Conservation (phyloP, 805 yeast species). For the Metschnikowia lunata region DNA sequence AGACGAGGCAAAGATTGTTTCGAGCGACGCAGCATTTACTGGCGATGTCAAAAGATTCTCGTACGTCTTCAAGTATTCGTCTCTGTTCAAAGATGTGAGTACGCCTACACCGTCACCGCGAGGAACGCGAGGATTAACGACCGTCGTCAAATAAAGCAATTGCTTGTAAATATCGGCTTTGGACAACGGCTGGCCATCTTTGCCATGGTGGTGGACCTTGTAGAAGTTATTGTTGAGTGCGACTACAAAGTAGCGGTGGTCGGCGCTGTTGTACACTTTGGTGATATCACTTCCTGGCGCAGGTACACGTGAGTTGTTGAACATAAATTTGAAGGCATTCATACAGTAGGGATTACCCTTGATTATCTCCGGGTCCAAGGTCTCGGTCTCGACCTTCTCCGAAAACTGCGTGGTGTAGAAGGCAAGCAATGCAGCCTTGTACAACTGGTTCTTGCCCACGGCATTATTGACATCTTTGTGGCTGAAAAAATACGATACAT, state of each 20-base stretch:
- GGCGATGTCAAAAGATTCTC: conserved; percentile 55
- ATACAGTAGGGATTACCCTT: conserved; percentile 85
- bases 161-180: conserved; percentile 52
- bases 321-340: conserved; percentile 90
- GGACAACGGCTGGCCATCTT: conserved; percentile 40
- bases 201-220: conserved; percentile 61
- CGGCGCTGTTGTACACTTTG: conserved; percentile 43
- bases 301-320: conserved; percentile 86
- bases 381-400: conserved; percentile 60
- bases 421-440: conserved; percentile 73
- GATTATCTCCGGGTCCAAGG: conserved; percentile 75
- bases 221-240: conserved; percentile 74
- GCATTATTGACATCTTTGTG: conserved; percentile 64
- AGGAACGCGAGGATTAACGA: conserved; percentile 30
- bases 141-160: conserved; percentile 48
- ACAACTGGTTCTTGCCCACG: conserved; percentile 59
- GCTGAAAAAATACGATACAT: conserved; percentile 82
- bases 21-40: conserved; percentile 55
- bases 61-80: conserved; percentile 66
- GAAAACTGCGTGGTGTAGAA: conserved; percentile 65
- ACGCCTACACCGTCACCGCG: conserved; percentile 64
- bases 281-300: conserved; percentile 58
- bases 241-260: conserved; percentile 67
- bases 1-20: conserved; percentile 69
- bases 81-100: conserved; percentile 81